Conservation (phyloP, 2,329 filamentous ascomycete species). For the Furcasterigmium sp. region DNA sequence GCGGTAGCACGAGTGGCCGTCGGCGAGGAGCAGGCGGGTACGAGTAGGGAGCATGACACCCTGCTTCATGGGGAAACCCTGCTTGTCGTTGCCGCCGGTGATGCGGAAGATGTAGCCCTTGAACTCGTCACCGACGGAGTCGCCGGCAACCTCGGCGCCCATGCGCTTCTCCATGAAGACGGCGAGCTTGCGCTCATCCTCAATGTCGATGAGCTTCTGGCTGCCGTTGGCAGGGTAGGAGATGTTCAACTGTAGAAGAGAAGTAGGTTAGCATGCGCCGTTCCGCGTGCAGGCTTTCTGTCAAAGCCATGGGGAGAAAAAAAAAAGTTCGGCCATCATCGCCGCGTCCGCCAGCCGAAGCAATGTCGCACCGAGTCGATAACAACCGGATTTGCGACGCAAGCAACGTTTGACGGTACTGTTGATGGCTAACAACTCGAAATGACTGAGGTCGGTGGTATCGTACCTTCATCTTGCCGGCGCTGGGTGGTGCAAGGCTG, state of each 20-base stretch:
- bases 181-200: slow-evolving; percentile 98
- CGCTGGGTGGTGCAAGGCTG: slow-evolving; percentile 38
- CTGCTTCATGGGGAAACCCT: slow-evolving; percentile 99
- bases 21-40: slow-evolving; percentile 93
- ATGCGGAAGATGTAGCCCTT: slow-evolving; percentile 99
- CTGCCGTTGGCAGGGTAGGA: slow-evolving; percentile 98
- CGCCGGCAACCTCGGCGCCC: slow-evolving; percentile 87
- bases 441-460: background rate
- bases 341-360: too few relatives aligned
- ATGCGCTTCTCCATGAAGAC: slow-evolving; percentile 99
- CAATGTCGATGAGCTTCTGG: slow-evolving; percentile 98
- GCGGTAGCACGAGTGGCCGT: slow-evolving; percentile 99
- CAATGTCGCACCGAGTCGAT: background rate
- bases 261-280: slow-evolving; percentile 28
- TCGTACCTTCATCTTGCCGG: slow-evolving; percentile 45
- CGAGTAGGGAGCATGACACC: slow-evolving; percentile 98
- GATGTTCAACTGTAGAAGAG: slow-evolving; percentile 52
- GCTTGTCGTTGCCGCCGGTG: slow-evolving; percentile 99
- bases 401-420: background rate
- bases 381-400: background rate
- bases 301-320: too few relatives aligned
- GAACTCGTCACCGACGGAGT: slow-evolving; percentile 97
- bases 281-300: too few relatives aligned
- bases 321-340: too few relatives aligned
- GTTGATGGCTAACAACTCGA: too few relatives aligned